Conservation (phyloP, 2,329 filamentous ascomycete species). For the Kalmusia sp. region DNA sequence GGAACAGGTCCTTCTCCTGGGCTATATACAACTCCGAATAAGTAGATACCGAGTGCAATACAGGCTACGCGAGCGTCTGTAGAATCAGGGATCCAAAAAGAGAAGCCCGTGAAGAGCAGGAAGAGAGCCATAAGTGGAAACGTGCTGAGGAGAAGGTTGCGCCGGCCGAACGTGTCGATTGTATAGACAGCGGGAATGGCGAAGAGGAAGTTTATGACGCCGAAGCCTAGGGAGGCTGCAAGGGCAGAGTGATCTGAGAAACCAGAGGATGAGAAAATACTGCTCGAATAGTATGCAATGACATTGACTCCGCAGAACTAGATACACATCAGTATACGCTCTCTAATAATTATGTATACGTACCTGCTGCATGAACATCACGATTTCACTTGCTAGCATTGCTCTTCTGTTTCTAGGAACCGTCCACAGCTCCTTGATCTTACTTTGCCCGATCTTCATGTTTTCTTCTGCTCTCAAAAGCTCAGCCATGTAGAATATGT, state of each 20-base stretch:
- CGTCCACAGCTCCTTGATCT: constrained; percentile 33
- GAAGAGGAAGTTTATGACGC: constrained; percentile 32
- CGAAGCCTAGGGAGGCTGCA: constrained; percentile 36
- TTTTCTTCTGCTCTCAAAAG: constrained; percentile 42
- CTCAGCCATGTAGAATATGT: constrained; percentile 58
- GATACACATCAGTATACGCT: no score
- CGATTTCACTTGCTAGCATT: constrained; percentile 34
- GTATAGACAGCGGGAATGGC: constrained; percentile 36
- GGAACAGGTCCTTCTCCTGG: constrained; percentile 21
- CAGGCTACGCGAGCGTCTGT: constrained; percentile 27
- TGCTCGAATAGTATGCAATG: constrained; percentile 35
- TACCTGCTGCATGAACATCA: constrained; percentile 45
- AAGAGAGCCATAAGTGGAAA: constrained; percentile 35
- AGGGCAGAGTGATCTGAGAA: constrained; percentile 30
- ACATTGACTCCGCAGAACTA: constrained; percentile 26
- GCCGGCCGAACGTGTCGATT: constrained; percentile 39
- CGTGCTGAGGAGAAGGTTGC: constrained; percentile 32
- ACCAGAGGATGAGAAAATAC: constrained; percentile 69
- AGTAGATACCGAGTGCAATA: constrained; percentile 46
- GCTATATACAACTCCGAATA: constrained; percentile 50
- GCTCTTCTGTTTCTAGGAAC: constrained; percentile 38
- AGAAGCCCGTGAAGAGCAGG: constrained; percentile 35
- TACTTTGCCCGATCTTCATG: constrained; percentile 41
- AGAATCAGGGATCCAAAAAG: constrained; percentile 23
- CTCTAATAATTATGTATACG: background rate